These are phyloP conservation scores for Eutrema heterophyllum DNA, from an alignment of 345 rosid species.

Conservation along the genomic window DNA sequence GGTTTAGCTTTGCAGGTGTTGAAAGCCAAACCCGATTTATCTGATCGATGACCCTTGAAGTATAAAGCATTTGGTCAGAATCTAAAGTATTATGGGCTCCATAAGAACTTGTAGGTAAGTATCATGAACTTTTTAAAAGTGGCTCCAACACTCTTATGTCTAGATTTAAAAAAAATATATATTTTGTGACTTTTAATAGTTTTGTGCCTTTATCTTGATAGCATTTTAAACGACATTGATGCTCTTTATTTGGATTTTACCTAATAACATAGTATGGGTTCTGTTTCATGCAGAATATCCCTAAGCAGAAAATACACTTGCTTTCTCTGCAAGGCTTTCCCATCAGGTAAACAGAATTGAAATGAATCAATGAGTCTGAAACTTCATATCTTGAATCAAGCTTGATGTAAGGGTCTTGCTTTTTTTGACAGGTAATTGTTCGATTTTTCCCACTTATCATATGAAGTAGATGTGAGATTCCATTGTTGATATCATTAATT, in stretches of 20 bases:
- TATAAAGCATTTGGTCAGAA: slow-evolving; percentile 77
- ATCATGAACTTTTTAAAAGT: not conserved
- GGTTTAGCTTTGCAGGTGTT: slow-evolving; percentile 39
- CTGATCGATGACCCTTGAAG: slow-evolving; percentile 73
- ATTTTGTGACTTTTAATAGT: no score
- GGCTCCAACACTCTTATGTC: no score
- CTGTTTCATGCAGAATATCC: slow-evolving; percentile 54
- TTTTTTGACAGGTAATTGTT: slow-evolving; percentile 57
- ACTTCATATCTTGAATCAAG: not conserved
- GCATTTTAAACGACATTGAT: no score
- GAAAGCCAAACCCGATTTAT: slow-evolving; percentile 72
- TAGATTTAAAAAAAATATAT: no score
- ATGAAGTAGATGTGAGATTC: slow-evolving; percentile 62
- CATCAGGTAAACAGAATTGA: slow-evolving; percentile 44
- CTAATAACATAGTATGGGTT: not conserved
- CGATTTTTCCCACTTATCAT: slow-evolving; percentile 80
- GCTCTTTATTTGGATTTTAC: not conserved
- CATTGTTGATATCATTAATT: not conserved
- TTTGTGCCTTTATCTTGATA: no score
- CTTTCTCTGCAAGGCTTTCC: slow-evolving; percentile 83
- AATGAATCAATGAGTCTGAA: not conserved
- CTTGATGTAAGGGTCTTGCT: slow-evolving; percentile 11
- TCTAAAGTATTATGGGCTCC: slow-evolving; percentile 87
- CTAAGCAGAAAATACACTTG: slow-evolving; percentile 89
- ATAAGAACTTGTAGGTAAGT: slow-evolving; percentile 81